Evolutionary conservation across 208 protist genomes (phyloP).

Genomic region (Acanthamoeba castellanii): DNA sequence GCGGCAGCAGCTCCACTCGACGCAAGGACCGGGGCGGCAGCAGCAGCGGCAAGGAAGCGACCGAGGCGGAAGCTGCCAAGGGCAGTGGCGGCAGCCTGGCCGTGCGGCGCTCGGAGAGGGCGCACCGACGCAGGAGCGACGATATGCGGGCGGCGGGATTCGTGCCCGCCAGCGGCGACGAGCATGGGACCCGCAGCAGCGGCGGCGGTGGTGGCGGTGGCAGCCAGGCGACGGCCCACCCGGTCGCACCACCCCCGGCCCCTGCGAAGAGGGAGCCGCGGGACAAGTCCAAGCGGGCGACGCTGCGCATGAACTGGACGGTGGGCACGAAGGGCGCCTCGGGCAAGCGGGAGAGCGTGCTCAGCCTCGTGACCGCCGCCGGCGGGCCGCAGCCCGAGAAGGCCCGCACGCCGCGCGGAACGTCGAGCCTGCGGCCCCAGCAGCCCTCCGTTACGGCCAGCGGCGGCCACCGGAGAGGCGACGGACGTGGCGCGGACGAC

Average conservation of each 20-base stretch:
- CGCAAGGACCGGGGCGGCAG: not conserved
- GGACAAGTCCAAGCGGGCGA: not conserved
- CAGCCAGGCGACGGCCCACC: too few relatives aligned
- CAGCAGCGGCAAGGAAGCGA: not conserved
- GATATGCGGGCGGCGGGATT: too few relatives aligned
- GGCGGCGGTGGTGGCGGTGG: too few relatives aligned
- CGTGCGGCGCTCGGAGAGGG: too few relatives aligned
- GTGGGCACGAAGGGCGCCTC: not conserved
- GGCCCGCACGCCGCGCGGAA: not conserved
- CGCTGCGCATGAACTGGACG: constrained; percentile 9
- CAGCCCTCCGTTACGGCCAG: not conserved
- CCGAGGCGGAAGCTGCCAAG: too few relatives aligned
- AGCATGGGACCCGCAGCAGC: not conserved
- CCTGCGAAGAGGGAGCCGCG: not conserved
- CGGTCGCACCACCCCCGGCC: too few relatives aligned
- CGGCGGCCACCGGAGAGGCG: not conserved
- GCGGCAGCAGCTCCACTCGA: not conserved
- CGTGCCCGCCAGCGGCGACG: too few relatives aligned
- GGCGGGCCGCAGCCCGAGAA: not conserved
- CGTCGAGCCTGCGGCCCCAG: not conserved
- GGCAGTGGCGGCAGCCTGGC: too few relatives aligned
- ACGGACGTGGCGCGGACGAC: not conserved
- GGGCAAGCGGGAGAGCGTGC: not conserved
- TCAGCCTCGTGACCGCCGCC: not conserved
- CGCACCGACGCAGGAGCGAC: too few relatives aligned